Evolutionary conservation across 371 early-diverging fungal species (phyloP), one percentile per base, ranked within the genome.

Genomic region (Mortierella sp.): DNA sequence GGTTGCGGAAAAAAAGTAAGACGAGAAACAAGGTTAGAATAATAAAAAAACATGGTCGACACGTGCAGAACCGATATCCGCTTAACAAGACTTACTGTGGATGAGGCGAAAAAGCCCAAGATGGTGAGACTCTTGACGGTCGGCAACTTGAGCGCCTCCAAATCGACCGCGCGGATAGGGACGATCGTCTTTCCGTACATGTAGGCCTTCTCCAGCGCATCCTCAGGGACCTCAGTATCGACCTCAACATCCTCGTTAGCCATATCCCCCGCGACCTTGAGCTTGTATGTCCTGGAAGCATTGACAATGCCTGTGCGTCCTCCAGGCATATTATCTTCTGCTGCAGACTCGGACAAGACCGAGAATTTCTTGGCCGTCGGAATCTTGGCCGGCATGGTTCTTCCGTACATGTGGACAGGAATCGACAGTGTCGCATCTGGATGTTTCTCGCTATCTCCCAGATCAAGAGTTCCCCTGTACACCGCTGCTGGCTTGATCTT

Each of bases 161-260:
- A 85, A 77, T 94, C 94, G 61, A 90, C 91, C 4, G 78, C 81
- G 16, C 87, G 84, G 19, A 94, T 88, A 22, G 92, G 91, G 1
- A 95, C 90, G 22, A 91, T 70, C 0, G 90, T 89, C 77, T 92
- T 94, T 66, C 96, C 95, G 76, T 92, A 93, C 64, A 85, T 77
- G 79, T 91, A 94, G 0, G 91, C 95, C 71, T 88, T 90, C 44
- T 92, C 89, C 7, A 93, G 73, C 39, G 92, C 89, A 14, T 90
- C 89, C 55, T 76, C 76, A 10, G 74, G 34, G 4, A 91, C 85
- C 19, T 87, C 85, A 0, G 77, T 73, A 11, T 81, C 84, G 37
- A 68, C 75, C 1, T 55, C 77, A 73, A n/a, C 76, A n/a, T 81
- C 87, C 9, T 86, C 85, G 37, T 74, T 64, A 0, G 55, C 72